Base-by-base conservation (phyloP, 805 yeast genomes). In the Nematodospora valgi region DNA sequence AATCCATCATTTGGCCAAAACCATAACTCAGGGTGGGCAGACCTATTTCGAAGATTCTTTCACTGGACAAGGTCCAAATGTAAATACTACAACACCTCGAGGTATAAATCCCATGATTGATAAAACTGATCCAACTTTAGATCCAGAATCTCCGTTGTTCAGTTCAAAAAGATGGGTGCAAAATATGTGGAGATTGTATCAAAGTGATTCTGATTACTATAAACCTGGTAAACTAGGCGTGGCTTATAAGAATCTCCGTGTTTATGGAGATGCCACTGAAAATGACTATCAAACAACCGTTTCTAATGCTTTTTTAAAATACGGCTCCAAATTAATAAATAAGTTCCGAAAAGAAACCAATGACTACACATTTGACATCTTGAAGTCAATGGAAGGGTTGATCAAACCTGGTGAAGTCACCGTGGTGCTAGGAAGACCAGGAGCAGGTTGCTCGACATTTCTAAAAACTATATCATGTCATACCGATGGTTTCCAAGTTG, bases 361-460 rank as follows among this genome's bases (percentile, higher is more conserved):
- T 13, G 43, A 40, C 20, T 38, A 34, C 13, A 32, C 36, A 38
- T 77, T 74, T 43, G 75, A 73, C 41, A 80, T 75, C 43, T 63
- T 75, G 54, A 79, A 78, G 51, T 70, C 82, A 20, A 78, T 79
- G 83, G 84, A 80, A 48, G 87, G 80, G 12, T 35, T 72, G 4
- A 63, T 79, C 37, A 62, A 61, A 34, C 79, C 85, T 3, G 86
- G 87, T 32, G 80, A 79, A 41, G 61, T 82, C 30, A 72, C 82
- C 6, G 82, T 82, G 32, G 87, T 83, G 8, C 62, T 83, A 30
- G 91, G 93, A 38, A 73, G 89, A 57, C 91, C 91, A 1, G 91
- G 91, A 49, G 76, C 86, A n/a, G 87, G 88, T 44, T 81, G 87
- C 54, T 72, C 86, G 3, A 80, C 87, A 0, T 60, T 80, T 32